Evolutionary conservation across 176 grass and related monocot species (phyloP).

Genomic region (Otatea glauca): DNA sequence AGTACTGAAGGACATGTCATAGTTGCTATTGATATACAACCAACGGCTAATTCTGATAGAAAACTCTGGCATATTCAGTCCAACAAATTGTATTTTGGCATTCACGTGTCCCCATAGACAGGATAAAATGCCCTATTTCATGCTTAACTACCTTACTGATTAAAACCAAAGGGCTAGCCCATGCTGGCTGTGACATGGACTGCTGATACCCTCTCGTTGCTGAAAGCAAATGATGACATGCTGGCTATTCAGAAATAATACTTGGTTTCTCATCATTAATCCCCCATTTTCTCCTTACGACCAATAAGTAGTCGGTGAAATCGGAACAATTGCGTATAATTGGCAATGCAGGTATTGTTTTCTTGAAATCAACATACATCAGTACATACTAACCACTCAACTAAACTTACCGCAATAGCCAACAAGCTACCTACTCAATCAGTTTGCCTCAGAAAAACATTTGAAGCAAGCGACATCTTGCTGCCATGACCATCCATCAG

Average conservation of each 20-base stretch:
- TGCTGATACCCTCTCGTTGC: not conserved
- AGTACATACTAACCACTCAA: not conserved
- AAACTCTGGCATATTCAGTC: not conserved
- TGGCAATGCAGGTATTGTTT: not conserved
- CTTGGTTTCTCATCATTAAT: not conserved
- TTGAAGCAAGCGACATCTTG: not conserved
- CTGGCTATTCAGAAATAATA: not conserved
- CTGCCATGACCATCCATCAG: constrained; percentile 2
- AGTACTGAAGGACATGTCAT: not conserved
- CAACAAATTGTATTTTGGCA: not conserved
- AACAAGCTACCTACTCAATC: not conserved
- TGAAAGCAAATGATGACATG: not conserved
- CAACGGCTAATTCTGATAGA: not conserved
- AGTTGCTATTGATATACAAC: not conserved
- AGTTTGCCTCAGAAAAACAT: not conserved
- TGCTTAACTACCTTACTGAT: not conserved
- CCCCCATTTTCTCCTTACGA: not conserved
- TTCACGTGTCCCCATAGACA: not conserved
- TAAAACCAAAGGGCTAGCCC: not conserved
- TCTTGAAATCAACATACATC: not conserved
- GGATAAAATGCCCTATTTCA: not conserved
- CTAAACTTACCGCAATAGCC: not conserved
- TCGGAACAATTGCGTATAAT: not conserved
- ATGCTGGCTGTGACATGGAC: not conserved
- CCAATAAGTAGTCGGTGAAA: constrained; percentile 4